Evolutionary conservation across 495 filamentous ascomycete genomes (phyloP).

Genomic region (Pyrenula massariospora): DNA sequence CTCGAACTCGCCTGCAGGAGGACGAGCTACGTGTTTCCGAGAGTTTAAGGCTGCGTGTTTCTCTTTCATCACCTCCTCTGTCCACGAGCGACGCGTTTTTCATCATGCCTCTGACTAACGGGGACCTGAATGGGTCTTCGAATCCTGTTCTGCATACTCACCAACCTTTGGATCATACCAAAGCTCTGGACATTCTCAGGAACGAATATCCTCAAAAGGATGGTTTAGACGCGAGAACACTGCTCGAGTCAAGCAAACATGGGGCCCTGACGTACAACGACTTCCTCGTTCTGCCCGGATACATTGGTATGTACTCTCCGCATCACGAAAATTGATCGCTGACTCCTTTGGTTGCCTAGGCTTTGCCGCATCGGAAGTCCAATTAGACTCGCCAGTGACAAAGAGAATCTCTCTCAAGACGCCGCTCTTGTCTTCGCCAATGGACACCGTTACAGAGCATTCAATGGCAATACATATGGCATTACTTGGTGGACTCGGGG

Average conservation of each 20-base stretch:
- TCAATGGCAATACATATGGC: constrained; percentile 99
- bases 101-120: constrained; percentile 62
- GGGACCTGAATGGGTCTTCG: constrained; percentile 31
- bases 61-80: too few relatives aligned
- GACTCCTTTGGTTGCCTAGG: constrained; percentile 23
- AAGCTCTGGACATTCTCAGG: constrained; percentile 66
- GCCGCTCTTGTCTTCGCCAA: constrained; percentile 90
- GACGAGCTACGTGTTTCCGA: neutral
- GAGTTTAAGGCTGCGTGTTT: too few relatives aligned
- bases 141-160: constrained; percentile 28
- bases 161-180: constrained; percentile 42
- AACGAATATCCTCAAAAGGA: constrained; percentile 61
- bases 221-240: constrained; percentile 70
- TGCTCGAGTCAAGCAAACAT: constrained; percentile 76
- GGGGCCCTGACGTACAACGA: constrained; percentile 86
- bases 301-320: constrained; percentile 39
- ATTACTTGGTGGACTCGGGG: constrained; percentile 86
- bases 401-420: constrained; percentile 90
- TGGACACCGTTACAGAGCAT: constrained; percentile 99
- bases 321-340: neutral
- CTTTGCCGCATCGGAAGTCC: constrained; percentile 85
- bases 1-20: neutral
- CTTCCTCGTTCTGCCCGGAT: constrained; percentile 56
- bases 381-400: constrained; percentile 81
- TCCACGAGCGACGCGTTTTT: too few relatives aligned